Conservation (phyloP, 352 stramenopile genomes). For the Globisporangium paroecandrum region DNA sequence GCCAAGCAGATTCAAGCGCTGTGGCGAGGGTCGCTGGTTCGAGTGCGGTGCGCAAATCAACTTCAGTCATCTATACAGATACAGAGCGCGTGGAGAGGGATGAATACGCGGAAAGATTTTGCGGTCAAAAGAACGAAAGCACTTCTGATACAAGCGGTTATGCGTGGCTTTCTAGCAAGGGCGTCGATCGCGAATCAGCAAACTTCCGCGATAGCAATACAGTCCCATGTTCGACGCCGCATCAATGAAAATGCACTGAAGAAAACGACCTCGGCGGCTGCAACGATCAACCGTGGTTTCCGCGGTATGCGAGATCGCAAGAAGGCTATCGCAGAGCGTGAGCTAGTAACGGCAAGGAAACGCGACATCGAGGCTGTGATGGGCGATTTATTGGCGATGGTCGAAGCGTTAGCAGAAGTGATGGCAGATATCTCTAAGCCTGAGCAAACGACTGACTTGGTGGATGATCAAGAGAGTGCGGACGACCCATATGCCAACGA, state of each 20-base stretch:
- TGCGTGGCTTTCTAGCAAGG: conserved; percentile 22
- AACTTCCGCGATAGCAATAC: conserved; percentile 21
- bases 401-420: conserved; percentile 2
- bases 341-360: background rate
- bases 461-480: background rate
- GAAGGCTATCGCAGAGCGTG: background rate
- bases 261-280: conserved; percentile 2
- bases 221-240: conserved; percentile 22
- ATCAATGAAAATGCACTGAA: conserved; percentile 12
- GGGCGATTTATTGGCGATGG: conserved; percentile 19
- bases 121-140: conserved; percentile 17
- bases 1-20: conserved; percentile 26
- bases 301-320: conserved; percentile 11
- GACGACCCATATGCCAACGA: background rate
- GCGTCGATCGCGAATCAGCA: conserved; percentile 13
- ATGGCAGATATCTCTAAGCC: background rate
- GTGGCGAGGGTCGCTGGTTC: conserved; percentile 23
- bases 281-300: conserved; percentile 13
- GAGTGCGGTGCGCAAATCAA: conserved; percentile 11
- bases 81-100: conserved; percentile 28
- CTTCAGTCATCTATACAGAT: conserved; percentile 20
- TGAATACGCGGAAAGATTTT: conserved; percentile 18
- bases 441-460: background rate
- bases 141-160: conserved; percentile 23
- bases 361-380: conserved; percentile 13